Percentiles rank a stretch among this genome's conserved stretches.
Evolutionary conservation across 2,329 filamentous ascomycete genomes (phyloP).

Genomic region (Beauveria sp.): DNA sequence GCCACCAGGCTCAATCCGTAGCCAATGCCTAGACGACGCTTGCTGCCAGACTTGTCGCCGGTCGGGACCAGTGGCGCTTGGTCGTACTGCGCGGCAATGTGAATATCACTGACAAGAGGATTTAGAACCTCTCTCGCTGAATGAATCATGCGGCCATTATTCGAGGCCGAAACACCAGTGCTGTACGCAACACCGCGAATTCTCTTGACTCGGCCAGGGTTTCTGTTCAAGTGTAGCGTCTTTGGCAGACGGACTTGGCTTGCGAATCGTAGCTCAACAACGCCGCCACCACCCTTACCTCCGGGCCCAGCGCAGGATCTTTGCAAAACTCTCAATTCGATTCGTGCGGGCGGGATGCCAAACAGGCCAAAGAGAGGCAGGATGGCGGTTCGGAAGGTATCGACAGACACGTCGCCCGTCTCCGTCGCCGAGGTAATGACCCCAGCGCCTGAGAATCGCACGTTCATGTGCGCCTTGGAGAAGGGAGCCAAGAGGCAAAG

Average conservation of each 20-base stretch:
- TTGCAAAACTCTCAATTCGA: conserved; percentile 77
- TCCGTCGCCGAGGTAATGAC: conserved; percentile 86
- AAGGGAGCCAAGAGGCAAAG: conserved; percentile 89
- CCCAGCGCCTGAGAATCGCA: conserved; percentile 81
- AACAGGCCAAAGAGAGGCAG: conserved; percentile 86
- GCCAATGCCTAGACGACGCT: conserved; percentile 71
- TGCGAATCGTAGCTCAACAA: conserved; percentile 89
- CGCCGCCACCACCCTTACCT: conserved; percentile 75
- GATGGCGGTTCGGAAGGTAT: conserved; percentile 88
- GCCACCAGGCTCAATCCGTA: conserved; percentile 89
- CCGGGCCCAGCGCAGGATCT: conserved; percentile 70
- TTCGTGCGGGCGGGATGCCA: conserved; percentile 69
- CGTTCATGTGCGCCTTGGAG: conserved; percentile 82
- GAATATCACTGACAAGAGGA: conserved; percentile 76
- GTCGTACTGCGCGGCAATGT: conserved; percentile 77
- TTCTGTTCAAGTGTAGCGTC: conserved; percentile 80
- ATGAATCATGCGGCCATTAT: conserved; percentile 94
- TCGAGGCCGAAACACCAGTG: conserved; percentile 82
- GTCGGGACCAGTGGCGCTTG: conserved; percentile 49
- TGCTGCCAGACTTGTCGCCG: conserved; percentile 47
- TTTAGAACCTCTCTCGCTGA: conserved; percentile 82
- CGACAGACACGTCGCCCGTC: conserved; percentile 79
- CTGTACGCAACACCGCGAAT: conserved; percentile 92
- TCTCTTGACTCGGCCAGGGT: conserved; percentile 75
- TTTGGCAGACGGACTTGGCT: conserved; percentile 91